Percentiles rank a stretch among this genome's conserved stretches.
phyloP scores from a whole-genome alignment of 352 stramenopile genomes.

The Stramenopiles sp. region DNA sequence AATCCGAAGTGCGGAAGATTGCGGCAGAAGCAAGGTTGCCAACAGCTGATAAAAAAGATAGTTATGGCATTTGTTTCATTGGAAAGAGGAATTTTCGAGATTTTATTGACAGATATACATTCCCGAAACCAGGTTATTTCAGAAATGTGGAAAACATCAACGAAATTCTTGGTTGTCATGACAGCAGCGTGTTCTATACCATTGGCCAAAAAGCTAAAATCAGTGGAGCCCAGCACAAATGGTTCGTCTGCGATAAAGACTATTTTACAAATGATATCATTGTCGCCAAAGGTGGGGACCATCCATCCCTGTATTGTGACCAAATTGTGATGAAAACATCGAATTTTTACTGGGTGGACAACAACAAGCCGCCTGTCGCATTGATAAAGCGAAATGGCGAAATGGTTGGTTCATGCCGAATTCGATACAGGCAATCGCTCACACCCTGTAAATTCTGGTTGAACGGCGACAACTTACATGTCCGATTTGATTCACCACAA shows the following conservation, averaged over 20 bases:
- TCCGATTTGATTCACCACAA: slow-evolving; percentile 55
- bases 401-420: slow-evolving; percentile 46
- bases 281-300: slow-evolving; percentile 60
- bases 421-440: slow-evolving; percentile 50
- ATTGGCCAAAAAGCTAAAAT: slow-evolving; percentile 75
- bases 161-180: slow-evolving; percentile 40
- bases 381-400: slow-evolving; percentile 20
- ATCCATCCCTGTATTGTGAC: slow-evolving; percentile 68
- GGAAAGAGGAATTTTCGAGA: slow-evolving; percentile 72
- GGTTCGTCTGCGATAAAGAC: slow-evolving; percentile 38
- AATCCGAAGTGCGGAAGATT: slow-evolving; percentile 69
- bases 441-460: slow-evolving; percentile 41
- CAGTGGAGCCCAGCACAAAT: slow-evolving; percentile 59
- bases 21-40: slow-evolving; percentile 49
- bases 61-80: slow-evolving; percentile 95
- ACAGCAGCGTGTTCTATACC: slow-evolving; percentile 63
- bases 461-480: slow-evolving; percentile 31
- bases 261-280: slow-evolving; percentile 45
- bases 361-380: slow-evolving; percentile 28
- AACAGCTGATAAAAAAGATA: slow-evolving; percentile 77
- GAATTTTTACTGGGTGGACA: slow-evolving; percentile 70
- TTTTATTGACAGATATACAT: slow-evolving; percentile 78
- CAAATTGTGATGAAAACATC: slow-evolving; percentile 42
- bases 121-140: slow-evolving; percentile 45
- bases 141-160: slow-evolving; percentile 32